These are phyloP conservation scores for Cardiospermum halicacabum DNA, from an alignment of 345 rosid species.

Conservation along the genomic window DNA sequence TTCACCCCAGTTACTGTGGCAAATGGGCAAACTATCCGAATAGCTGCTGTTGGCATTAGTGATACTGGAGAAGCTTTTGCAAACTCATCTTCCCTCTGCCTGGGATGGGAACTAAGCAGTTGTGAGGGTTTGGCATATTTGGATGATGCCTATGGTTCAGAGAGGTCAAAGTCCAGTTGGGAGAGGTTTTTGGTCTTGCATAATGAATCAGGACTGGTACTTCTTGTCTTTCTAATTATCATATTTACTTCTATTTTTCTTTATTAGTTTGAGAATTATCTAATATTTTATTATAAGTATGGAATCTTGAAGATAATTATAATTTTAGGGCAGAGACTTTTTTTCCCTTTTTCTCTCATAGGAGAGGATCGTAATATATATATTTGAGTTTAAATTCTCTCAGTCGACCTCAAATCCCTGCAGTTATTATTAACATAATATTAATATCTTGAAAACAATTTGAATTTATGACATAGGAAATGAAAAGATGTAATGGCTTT, in stretches of 20 bases:
- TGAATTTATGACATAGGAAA: constrained; percentile 7
- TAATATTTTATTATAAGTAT: neutral
- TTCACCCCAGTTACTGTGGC: constrained; percentile 70
- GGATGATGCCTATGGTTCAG: constrained; percentile 49
- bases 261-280: neutral
- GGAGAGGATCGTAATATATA: neutral
- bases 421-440: neutral
- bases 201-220: constrained; percentile 82
- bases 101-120: constrained; percentile 71
- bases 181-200: constrained; percentile 74
- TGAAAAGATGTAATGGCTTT: constrained; percentile 1
- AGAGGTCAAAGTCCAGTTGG: constrained; percentile 59
- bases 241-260: constrained; percentile 1
- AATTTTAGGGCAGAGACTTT: neutral
- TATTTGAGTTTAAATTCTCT: too few relatives aligned
- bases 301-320: neutral
- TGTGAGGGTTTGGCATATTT: constrained; percentile 74
- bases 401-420: neutral
- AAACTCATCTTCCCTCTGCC: constrained; percentile 79
- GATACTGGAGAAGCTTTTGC: constrained; percentile 72
- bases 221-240: constrained; percentile 10
- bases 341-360: neutral
- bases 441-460: neutral
- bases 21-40: constrained; percentile 74
- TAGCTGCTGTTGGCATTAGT: constrained; percentile 76